Evolutionary conservation across 805 yeast genomes (phyloP).

Genomic region (Candida railenensis): DNA sequence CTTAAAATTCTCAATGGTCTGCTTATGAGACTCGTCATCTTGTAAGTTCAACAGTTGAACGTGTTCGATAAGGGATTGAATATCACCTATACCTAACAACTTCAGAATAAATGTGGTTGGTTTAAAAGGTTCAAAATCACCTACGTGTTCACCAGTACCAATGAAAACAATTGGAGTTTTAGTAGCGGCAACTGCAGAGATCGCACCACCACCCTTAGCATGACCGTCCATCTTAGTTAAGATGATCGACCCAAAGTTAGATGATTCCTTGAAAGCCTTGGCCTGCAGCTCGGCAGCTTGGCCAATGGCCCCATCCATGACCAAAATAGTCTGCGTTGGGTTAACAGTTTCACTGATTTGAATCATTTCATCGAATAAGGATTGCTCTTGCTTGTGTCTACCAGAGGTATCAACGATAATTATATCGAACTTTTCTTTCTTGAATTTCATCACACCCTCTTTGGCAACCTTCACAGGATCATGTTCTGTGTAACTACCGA

Average conservation of each 20-base stretch:
- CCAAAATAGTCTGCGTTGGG: slow-evolving; percentile 98
- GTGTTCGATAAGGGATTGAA: slow-evolving; percentile 91
- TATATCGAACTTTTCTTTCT: slow-evolving; percentile 85
- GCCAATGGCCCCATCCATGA: slow-evolving; percentile 94
- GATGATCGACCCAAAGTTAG: slow-evolving; percentile 93
- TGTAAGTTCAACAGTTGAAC: slow-evolving; percentile 79
- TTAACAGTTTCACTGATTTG: slow-evolving; percentile 84
- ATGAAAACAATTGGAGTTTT: slow-evolving; percentile 92
- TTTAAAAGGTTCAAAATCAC: slow-evolving; percentile 87
- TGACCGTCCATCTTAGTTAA: slow-evolving; percentile 98
- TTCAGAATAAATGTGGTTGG: slow-evolving; percentile 90
- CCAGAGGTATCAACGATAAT: slow-evolving; percentile 98
- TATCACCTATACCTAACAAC: slow-evolving; percentile 91
- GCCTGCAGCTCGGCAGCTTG: slow-evolving; percentile 98
- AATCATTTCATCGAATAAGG: slow-evolving; percentile 89
- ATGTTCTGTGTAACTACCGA: slow-evolving; percentile 92
- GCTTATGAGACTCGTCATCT: slow-evolving; percentile 71
- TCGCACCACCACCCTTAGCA: slow-evolving; percentile 99
- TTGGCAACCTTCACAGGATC: slow-evolving; percentile 91
- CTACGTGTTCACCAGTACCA: slow-evolving; percentile 98
- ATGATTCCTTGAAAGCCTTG: slow-evolving; percentile 86
- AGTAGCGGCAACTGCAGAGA: slow-evolving; percentile 97
- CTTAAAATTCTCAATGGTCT: slow-evolving; percentile 85
- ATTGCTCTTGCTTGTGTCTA: slow-evolving; percentile 93
- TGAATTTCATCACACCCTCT: slow-evolving; percentile 90